Conservation (phyloP, 1,139 yeast genomes). For the Zygosaccharomyces sapae region DNA sequence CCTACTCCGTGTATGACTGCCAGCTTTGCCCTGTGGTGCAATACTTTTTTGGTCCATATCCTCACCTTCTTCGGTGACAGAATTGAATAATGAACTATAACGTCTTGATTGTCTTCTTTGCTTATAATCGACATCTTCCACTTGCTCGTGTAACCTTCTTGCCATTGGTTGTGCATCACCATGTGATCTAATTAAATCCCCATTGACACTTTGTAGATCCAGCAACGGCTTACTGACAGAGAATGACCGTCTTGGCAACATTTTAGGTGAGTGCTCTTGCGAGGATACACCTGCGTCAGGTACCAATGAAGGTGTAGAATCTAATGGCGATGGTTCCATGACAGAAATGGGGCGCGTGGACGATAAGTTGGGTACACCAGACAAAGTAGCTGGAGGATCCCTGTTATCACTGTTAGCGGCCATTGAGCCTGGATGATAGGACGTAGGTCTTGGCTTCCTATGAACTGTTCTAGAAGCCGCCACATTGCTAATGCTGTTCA, state of each 20-base stretch:
- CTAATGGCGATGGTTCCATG: slow-evolving; percentile 18
- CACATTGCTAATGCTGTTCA: neutral
- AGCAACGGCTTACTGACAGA: slow-evolving; percentile 36
- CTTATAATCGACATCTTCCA: slow-evolving; percentile 19
- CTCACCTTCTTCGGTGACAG: slow-evolving; percentile 20
- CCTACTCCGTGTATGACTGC: neutral
- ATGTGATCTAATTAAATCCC: slow-evolving; percentile 36
- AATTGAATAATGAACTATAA: slow-evolving; percentile 19
- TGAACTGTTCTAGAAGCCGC: slow-evolving; percentile 15
- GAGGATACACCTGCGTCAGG: slow-evolving; percentile 18
- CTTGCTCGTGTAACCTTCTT: slow-evolving; percentile 25
- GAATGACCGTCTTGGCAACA: slow-evolving; percentile 24
- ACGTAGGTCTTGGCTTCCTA: slow-evolving; percentile 72
- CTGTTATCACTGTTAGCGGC: slow-evolving; percentile 52
- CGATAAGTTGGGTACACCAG: slow-evolving; percentile 31
- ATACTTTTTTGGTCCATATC: slow-evolving; percentile 15
- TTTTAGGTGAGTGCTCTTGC: slow-evolving; percentile 22
- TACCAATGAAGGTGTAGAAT: slow-evolving; percentile 17
- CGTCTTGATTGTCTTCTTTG: slow-evolving; percentile 22
- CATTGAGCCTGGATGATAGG: slow-evolving; percentile 60
- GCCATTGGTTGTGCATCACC: slow-evolving; percentile 20
- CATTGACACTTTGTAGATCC: slow-evolving; percentile 36
- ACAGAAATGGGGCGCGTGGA: slow-evolving; percentile 6
- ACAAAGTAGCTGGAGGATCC: slow-evolving; percentile 70
- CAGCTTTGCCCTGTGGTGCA: neutral